Base-by-base conservation (phyloP, 1,139 yeast genomes). In the Suhomyces taliae region DNA sequence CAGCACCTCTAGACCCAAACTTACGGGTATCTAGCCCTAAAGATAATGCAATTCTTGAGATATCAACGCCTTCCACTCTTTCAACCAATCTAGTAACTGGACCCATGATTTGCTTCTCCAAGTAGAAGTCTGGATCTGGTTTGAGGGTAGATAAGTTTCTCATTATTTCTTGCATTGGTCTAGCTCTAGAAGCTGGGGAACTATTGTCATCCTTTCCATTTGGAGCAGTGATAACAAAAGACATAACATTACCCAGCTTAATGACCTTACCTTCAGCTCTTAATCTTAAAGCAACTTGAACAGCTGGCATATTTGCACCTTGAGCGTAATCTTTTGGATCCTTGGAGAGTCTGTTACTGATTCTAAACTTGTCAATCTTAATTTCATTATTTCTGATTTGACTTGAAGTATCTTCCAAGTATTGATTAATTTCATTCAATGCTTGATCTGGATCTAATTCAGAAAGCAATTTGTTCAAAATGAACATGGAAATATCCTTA, bases 1-100 rank as follows among this genome's bases (percentile, higher is more conserved):
- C 80, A n/a, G 79, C 81, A 31, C 42, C 40, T 52, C 82, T 76
- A 45, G 77, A 70, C 42, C 80, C 76, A 56, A 82, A 88, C 56
- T 80, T 81, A 50, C 77, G 78, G 40, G 88, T 75, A 59, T 90
- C 96, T 39, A 93, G 74, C 0, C 96, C 96, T 40, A 95, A 73
- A 4, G 87, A 76, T 42, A 78, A 77, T 2, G 97, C 96, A 32
- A 93, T 75, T 54, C 95, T 78, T 42, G 83, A 81, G 62, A 85
- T 78, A 61, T 93, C 98, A 50, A 89, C 79, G 35, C 98, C 97
- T 53, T 90, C 95, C 48, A 95, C 85, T 54, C 87, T 81, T 55
- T 87, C 95, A 43, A 93, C 74, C 45, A 95, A 72, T 67, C 99
- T 85, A 61, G 90, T 95, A 11, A 93, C 85, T 1, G 98, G 98